Base-by-base conservation (phyloP, 106 monocot genomes). In the Dioscorea dumetorum region DNA sequence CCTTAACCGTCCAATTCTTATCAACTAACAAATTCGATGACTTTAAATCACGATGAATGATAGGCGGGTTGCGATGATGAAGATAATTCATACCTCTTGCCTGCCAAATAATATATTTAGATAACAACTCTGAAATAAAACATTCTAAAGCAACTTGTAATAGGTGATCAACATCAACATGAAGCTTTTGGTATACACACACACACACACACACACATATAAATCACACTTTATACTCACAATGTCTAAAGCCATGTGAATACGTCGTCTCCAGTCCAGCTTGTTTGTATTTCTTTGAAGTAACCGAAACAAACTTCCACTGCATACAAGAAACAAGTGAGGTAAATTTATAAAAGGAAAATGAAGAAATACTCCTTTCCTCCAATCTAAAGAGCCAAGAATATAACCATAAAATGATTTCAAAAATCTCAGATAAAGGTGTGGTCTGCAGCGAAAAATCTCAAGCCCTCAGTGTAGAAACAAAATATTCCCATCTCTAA, bases 1-100 rank as follows among this genome's bases (percentile, higher is more conserved):
- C 97, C 99, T 99, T 99, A 15, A 99, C 99, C 41, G 99, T 99
- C 99, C 99, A 99, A 75, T 99, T 99, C 70, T 85, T 99, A 71
- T 99, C 99, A 12, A 99, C 99, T 68, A 99, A 78, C 67, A 99
- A 79, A 78, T 99, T 99, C 24, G 93, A 99, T 41, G 99, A 99
- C 75, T 99, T 99, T 54, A 99, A 73, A 81, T 99, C 99, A 62
- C 99, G 99, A 74, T 99, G 99, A 62, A 93, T 78, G 32, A 99
- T 87, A 12, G 90, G 99, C 48, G 99, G 99, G 62, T 85, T 83
- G 77, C 81, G 85, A 78, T 99, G 99, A 70, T 99, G 99, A 78
- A 99, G 90, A 88, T 99, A 99, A 82, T 99, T 99, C 99, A 99
- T 83, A 24, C 99, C 99, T 62, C 90, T 82, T 33, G 93, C 90